Evolutionary conservation across 2,329 filamentous ascomycete species (phyloP).

Genomic region (Aureobasidium sp.): DNA sequence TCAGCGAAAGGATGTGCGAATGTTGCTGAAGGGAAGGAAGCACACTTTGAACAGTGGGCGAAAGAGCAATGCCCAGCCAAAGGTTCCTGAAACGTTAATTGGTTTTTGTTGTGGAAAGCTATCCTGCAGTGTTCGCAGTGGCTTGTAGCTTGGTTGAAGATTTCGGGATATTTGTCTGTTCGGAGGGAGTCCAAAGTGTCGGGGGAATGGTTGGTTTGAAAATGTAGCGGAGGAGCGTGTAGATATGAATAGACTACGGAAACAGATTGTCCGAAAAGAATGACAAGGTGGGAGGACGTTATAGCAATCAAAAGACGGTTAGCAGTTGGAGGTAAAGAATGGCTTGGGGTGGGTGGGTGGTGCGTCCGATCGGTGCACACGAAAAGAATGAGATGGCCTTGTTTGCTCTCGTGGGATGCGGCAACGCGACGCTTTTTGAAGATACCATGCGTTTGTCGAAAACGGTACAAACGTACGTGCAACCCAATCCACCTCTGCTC

Average conservation of each 20-base stretch:
- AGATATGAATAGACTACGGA: conserved; percentile 1
- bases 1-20: background rate
- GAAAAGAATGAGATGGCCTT: conserved; percentile 2
- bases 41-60: background rate
- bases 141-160: conserved; percentile 5
- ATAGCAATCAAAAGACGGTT: conserved; percentile 11
- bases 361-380: background rate
- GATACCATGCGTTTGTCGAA: conserved; percentile 11
- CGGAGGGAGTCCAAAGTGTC: background rate
- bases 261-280: background rate
- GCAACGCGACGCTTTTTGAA: conserved; percentile 6
- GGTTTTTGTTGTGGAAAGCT: background rate
- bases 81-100: conserved; percentile 7
- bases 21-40: background rate
- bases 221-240: background rate
- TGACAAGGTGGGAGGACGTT: conserved; percentile 13
- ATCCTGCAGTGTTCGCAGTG: conserved; percentile 8
- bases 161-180: background rate
- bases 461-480: conserved; percentile 12
- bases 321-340: conserved; percentile 11
- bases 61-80: conserved; percentile 3
- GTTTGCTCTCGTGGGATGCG: conserved; percentile 5
- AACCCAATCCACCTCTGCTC: background rate
- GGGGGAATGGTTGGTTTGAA: background rate
- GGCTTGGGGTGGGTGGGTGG: background rate